Evolutionary conservation across 2,329 filamentous ascomycete genomes (phyloP).

Genomic region (Alternaria solani): DNA sequence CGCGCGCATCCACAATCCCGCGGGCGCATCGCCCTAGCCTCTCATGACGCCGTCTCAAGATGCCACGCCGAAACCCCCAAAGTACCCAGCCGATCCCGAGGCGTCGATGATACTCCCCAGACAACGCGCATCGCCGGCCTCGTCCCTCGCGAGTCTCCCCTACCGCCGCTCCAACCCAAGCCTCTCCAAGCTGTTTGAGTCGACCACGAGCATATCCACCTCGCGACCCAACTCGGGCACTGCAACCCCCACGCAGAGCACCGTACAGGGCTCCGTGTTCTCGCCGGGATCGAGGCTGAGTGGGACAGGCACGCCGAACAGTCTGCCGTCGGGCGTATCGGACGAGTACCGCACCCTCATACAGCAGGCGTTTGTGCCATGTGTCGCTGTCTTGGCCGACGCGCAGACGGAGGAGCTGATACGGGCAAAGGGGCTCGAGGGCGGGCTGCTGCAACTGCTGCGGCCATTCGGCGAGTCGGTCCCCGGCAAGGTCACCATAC

Average conservation of each 20-base stretch:
- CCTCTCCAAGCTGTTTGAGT: slow-evolving; percentile 62
- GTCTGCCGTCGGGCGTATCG: slow-evolving; percentile 52
- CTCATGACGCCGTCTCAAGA: slow-evolving; percentile 53
- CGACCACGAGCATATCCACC: slow-evolving; percentile 56
- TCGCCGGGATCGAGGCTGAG: slow-evolving; percentile 52
- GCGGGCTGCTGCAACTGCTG: slow-evolving; percentile 83
- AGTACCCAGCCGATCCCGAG: slow-evolving; percentile 67
- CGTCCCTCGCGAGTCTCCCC: slow-evolving; percentile 65
- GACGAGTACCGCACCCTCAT: slow-evolving; percentile 72
- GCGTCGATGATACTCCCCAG: slow-evolving; percentile 68
- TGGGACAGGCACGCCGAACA: slow-evolving; percentile 51
- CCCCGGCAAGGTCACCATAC: slow-evolving; percentile 84
- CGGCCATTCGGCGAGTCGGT: slow-evolving; percentile 90
- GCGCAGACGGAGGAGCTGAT: slow-evolving; percentile 83
- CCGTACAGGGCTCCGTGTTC: slow-evolving; percentile 53
- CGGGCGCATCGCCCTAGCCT: slow-evolving; percentile 49
- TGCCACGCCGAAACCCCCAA: slow-evolving; percentile 48
- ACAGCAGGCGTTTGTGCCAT: slow-evolving; percentile 85
- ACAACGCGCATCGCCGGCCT: slow-evolving; percentile 65
- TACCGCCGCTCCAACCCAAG: slow-evolving; percentile 63
- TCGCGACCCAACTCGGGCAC: slow-evolving; percentile 54
- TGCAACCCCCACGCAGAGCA: slow-evolving; percentile 51
- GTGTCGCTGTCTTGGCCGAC: slow-evolving; percentile 87
- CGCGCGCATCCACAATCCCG: slow-evolving; percentile 41
- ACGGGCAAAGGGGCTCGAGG: slow-evolving; percentile 81